Evolutionary conservation across 257 asterid genomes (phyloP).

Genomic region (Scutellaria galericulata): DNA sequence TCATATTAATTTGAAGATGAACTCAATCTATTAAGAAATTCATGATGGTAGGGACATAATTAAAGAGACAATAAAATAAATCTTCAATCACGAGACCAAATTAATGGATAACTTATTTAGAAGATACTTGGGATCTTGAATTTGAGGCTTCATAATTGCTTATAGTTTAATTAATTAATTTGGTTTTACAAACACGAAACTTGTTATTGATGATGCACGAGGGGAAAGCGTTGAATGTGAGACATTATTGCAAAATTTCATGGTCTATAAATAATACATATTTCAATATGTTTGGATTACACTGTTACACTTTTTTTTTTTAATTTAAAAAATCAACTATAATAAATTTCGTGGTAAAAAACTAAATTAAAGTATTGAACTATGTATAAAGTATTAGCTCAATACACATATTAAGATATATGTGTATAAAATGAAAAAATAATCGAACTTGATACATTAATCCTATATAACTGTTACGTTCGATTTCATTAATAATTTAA

Average conservation of each 20-base stretch:
- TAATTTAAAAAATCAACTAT: too few species aligned
- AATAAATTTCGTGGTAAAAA: neutral
- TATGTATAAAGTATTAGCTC: neutral
- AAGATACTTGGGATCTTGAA: constrained; percentile 40
- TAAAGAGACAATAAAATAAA: constrained; percentile 28
- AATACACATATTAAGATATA: too few species aligned
- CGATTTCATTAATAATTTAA: too few species aligned
- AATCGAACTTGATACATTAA: too few species aligned
- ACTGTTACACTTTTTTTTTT: too few species aligned
- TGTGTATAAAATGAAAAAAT: too few species aligned
- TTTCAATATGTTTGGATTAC: neutral
- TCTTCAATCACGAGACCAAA: constrained; percentile 39
- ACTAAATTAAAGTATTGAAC: neutral
- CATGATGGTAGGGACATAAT: constrained; percentile 23
- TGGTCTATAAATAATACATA: constrained; percentile 12
- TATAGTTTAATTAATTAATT: neutral
- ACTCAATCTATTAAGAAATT: neutral
- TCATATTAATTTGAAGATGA: too few species aligned
- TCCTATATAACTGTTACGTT: too few species aligned
- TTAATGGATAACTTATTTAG: neutral
- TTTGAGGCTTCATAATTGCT: constrained; percentile 29
- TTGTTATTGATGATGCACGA: constrained; percentile 46
- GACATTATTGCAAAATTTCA: constrained; percentile 44
- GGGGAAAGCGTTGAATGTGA: constrained; percentile 59
- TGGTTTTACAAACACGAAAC: constrained; percentile 39